A percentile compares a stretch with the other conserved stretches of the same genome.
Conservation (phyloP, 805 yeast genomes). For the Myxozyma monticola region DNA sequence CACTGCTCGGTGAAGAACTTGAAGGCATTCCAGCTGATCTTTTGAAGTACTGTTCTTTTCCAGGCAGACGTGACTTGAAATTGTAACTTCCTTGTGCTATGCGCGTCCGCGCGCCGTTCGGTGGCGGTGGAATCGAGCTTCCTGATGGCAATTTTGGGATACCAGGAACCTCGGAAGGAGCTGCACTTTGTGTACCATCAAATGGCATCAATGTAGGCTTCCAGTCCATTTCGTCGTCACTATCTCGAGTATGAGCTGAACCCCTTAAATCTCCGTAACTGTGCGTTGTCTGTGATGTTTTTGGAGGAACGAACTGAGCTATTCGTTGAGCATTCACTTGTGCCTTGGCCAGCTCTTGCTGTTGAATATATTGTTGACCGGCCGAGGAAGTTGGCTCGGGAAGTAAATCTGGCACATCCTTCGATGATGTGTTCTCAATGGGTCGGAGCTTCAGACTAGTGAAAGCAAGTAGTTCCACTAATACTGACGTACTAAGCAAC, state of each 20-base stretch:
- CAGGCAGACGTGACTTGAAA: too few relatives aligned
- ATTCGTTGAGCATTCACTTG: too few relatives aligned
- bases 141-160: constrained; percentile 17
- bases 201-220: constrained; percentile 9
- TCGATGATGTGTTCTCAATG: too few relatives aligned
- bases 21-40: too few relatives aligned
- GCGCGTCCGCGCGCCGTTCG: constrained; percentile 8
- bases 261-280: not conserved
- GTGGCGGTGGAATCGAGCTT: constrained; percentile 15
- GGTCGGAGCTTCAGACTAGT: constrained; percentile 4
- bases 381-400: too few relatives aligned
- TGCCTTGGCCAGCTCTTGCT: too few relatives aligned
- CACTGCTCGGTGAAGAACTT: too few relatives aligned
- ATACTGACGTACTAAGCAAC: not conserved
- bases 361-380: too few relatives aligned
- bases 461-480: not conserved
- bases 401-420: too few relatives aligned
- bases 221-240: constrained; percentile 25
- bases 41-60: not conserved
- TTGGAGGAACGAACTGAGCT: constrained; percentile 2
- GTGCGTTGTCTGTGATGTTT: not conserved
- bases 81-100: too few relatives aligned
- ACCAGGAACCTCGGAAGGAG: not conserved
- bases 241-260: not conserved
- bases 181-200: too few relatives aligned